These are phyloP conservation scores for Ettlia oleoabundans DNA, from an alignment of 139 green algal species.

Conservation along the genomic window DNA sequence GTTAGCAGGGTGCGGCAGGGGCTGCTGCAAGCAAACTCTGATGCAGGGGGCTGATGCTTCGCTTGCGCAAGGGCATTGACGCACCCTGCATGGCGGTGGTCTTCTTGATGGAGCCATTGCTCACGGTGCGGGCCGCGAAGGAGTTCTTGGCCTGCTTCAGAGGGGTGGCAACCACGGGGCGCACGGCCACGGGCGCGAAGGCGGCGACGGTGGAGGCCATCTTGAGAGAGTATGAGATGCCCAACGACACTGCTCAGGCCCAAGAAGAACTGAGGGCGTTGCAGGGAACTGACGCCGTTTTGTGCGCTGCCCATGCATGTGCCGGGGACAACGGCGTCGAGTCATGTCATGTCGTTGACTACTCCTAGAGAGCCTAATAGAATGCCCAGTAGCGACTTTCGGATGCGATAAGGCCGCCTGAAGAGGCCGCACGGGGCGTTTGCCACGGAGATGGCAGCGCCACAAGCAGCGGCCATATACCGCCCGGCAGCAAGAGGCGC, in stretches of 20 bases:
- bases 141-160: slow-evolving; percentile 44
- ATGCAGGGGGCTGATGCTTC: background rate
- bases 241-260: background rate
- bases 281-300: background rate
- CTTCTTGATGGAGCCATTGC: slow-evolving; percentile 49
- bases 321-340: background rate
- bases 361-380: too few species aligned
- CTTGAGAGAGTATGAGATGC: background rate
- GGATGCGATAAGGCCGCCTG: too few species aligned
- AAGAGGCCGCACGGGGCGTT: too few species aligned
- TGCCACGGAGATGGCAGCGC: too few species aligned
- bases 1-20: background rate
- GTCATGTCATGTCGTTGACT: background rate
- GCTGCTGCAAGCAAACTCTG: background rate
- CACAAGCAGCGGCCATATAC: too few species aligned
- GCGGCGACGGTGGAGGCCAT: slow-evolving; percentile 47
- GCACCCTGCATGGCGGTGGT: slow-evolving; percentile 38
- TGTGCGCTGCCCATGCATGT: background rate
- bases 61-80: background rate
- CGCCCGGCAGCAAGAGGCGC: too few species aligned
- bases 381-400: too few species aligned
- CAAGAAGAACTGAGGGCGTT: background rate
- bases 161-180: background rate
- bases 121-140: slow-evolving; percentile 37
- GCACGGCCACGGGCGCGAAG: slow-evolving; percentile 28